Conservation (phyloP, 2,329 filamentous ascomycete species). For the Pyricularia sp. region DNA sequence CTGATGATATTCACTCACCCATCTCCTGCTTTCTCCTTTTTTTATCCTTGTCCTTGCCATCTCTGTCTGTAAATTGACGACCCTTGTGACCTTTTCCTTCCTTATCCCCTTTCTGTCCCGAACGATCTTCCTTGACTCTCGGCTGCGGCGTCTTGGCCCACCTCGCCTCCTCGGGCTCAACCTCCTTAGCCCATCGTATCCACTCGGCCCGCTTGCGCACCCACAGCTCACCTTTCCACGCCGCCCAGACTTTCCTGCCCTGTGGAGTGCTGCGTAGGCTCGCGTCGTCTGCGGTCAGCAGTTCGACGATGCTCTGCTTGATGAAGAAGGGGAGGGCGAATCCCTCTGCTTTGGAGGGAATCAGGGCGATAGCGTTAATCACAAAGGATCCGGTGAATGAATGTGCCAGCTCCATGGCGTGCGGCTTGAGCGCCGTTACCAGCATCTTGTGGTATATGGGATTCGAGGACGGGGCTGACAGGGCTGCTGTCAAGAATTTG, state of each 20-base stretch:
- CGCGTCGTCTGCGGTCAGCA: slow-evolving; percentile 33
- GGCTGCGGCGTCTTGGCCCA: slow-evolving; percentile 21
- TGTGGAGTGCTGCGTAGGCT: slow-evolving; percentile 39
- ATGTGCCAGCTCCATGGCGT: slow-evolving; percentile 30
- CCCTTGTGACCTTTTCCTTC: background rate
- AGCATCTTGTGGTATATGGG: slow-evolving; percentile 43
- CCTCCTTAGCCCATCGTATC: slow-evolving; percentile 43
- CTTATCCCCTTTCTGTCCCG: background rate
- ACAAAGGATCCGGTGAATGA: slow-evolving; percentile 39
- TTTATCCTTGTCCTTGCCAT: background rate
- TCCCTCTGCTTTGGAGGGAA: slow-evolving; percentile 35
- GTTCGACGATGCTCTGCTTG: slow-evolving; percentile 40
- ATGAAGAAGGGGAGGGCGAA: slow-evolving; percentile 41
- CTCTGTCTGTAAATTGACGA: background rate
- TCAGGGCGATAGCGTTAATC: slow-evolving; percentile 32
- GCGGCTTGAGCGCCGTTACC: slow-evolving; percentile 26
- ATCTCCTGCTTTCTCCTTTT: background rate
- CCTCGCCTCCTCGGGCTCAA: slow-evolving; percentile 22
- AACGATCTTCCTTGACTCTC: slow-evolving; percentile 1
- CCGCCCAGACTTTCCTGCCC: slow-evolving; percentile 42
- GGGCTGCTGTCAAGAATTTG: slow-evolving; percentile 35
- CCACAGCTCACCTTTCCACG: slow-evolving; percentile 46
- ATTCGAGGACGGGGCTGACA: slow-evolving; percentile 32
- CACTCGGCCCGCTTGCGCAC: slow-evolving; percentile 38
- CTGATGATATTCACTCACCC: background rate